Evolutionary conservation across 2,329 filamentous ascomycete species (phyloP).

Genomic region (Clonostachys byssicola): DNA sequence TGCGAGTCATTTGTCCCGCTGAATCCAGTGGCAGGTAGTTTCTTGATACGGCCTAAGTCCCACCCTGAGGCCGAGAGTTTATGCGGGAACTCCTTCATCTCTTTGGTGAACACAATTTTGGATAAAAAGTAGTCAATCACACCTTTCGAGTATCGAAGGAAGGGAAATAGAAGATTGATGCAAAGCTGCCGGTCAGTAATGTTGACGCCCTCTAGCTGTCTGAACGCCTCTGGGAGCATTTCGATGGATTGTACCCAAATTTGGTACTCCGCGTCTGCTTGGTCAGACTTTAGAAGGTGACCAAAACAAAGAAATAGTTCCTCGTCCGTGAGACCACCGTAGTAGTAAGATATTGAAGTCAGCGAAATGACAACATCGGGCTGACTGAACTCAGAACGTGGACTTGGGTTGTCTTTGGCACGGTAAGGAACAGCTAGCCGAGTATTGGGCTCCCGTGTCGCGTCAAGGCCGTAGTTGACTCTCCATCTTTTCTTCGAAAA

Average conservation of each 20-base stretch:
- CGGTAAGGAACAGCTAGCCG: conserved; percentile 60
- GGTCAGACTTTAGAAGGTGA: conserved; percentile 48
- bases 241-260: conserved; percentile 34
- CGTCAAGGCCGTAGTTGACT: conserved; percentile 59
- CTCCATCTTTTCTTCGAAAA: conserved; percentile 59
- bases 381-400: conserved; percentile 63
- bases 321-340: conserved; percentile 43
- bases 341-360: conserved; percentile 66
- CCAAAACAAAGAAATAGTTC: conserved; percentile 47
- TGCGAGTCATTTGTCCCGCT: conserved; percentile 68
- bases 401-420: conserved; percentile 60
- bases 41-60: conserved; percentile 42
- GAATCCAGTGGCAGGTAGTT: conserved; percentile 59
- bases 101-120: conserved; percentile 59
- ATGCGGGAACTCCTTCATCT: conserved; percentile 59
- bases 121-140: conserved; percentile 59
- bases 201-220: conserved; percentile 54
- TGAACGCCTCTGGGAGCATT: conserved; percentile 36
- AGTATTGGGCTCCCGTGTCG: conserved; percentile 38
- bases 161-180: conserved; percentile 41
- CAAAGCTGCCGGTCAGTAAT: conserved; percentile 47
- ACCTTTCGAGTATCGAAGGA: conserved; percentile 40
- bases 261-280: conserved; percentile 53
- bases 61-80: conserved; percentile 65
- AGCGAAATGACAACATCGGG: conserved; percentile 62